These are phyloP conservation scores for Aleurites moluccanus DNA, from an alignment of 441 rosid genomes.

Conservation along the genomic window DNA sequence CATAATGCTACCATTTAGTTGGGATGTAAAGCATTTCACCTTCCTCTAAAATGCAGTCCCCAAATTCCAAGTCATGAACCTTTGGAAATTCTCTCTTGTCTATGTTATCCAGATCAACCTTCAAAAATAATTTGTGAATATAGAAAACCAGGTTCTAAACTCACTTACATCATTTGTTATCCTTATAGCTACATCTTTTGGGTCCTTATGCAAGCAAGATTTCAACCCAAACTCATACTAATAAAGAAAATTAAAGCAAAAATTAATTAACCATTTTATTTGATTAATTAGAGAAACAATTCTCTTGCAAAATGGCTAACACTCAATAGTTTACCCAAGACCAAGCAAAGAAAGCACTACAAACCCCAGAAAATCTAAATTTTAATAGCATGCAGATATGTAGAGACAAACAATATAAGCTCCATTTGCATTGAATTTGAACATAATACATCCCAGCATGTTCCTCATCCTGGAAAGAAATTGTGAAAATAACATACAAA, in stretches of 20 bases:
- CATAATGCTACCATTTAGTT: conserved; percentile 99
- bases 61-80: conserved; percentile 59
- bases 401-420: not conserved
- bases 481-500: not conserved
- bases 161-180: conserved; percentile 65
- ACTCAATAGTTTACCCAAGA: conserved; percentile 40
- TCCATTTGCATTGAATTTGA: not conserved
- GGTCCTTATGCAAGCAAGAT: conserved; percentile 61
- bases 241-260: not conserved
- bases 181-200: conserved; percentile 58
- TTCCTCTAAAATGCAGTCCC: conserved; percentile 87
- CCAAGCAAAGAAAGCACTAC: conserved; percentile 71
- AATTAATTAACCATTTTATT: not conserved
- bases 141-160: not conserved
- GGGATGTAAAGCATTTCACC: conserved; percentile 99
- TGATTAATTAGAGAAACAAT: too few species aligned
- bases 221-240: conserved; percentile 51
- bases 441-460: not conserved
- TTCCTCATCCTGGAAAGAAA: not conserved
- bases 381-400: not conserved
- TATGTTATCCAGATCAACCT: conserved; percentile 95
- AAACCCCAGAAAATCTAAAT: not conserved
- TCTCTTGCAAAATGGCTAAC: too few species aligned
- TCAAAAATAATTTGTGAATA: conserved; percentile 27
- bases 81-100: conserved; percentile 60